Conservation (phyloP, 306 rosid genomes). For the Canavalia gladiata region DNA sequence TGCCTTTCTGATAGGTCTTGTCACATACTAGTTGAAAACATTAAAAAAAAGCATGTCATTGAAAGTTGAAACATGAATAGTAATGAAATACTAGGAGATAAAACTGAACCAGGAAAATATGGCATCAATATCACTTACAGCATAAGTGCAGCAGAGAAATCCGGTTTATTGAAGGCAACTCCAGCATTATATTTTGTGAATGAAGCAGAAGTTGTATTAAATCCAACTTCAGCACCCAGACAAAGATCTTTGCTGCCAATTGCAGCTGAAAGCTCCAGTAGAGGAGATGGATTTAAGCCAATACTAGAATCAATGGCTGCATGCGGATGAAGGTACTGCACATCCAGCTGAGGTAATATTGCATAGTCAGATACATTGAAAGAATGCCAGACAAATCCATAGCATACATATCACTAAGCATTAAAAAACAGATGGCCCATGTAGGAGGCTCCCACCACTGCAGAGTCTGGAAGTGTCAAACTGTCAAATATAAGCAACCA, state of each 20-base stretch:
- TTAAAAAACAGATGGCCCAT: conserved; percentile 8
- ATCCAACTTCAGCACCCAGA: conserved; percentile 92
- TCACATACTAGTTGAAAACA: conserved; percentile 22
- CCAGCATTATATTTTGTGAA: conserved; percentile 89
- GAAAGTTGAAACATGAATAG: background rate
- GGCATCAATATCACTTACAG: conserved; percentile 64
- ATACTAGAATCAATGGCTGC: conserved; percentile 89
- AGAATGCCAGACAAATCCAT: conserved; percentile 8
- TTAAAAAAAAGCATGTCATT: background rate
- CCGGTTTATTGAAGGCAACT: conserved; percentile 80
- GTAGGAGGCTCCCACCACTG: conserved; percentile 6
- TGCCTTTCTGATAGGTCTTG: conserved; percentile 5
- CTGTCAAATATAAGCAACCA: background rate
- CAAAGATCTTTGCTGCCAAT: conserved; percentile 83
- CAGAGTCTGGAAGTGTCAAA: background rate
- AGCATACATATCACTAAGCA: conserved; percentile 20
- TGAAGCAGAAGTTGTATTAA: conserved; percentile 87
- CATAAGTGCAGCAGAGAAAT: conserved; percentile 77
- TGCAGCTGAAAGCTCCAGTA: conserved; percentile 81
- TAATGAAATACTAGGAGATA: background rate
- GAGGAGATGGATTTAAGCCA: conserved; percentile 87
- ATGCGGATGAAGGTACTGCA: conserved; percentile 89
- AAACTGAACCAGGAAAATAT: conserved; percentile 22
- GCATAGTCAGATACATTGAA: conserved; percentile 41
- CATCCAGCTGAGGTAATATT: conserved; percentile 72